Percentiles rank a stretch among this genome's conserved stretches.
phyloP scores from a whole-genome alignment of 441 rosid species.

The Croton laevigatus region DNA sequence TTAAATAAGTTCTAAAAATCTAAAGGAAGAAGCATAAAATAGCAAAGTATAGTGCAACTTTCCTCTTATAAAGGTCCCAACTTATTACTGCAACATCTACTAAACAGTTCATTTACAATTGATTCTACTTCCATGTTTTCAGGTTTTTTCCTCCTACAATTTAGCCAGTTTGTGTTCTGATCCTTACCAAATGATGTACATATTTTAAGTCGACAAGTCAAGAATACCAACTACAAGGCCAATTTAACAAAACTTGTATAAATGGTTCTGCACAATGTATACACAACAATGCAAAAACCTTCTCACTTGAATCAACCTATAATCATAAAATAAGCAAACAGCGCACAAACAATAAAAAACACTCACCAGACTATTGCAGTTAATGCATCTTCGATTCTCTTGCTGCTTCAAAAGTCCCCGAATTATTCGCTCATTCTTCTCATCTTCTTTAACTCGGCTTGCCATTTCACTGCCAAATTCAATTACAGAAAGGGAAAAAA shows the following conservation, averaged over 20 bases:
- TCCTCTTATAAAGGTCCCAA: not conserved
- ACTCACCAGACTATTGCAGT: conserved; percentile 88
- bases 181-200: not conserved
- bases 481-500: not conserved
- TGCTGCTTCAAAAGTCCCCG: conserved; percentile 83
- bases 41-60: not conserved
- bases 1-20: not conserved
- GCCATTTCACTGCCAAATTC: conserved; percentile 52
- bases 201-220: not conserved
- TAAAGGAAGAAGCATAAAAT: not conserved
- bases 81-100: not conserved
- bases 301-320: not conserved
- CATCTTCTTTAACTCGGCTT: conserved; percentile 77
- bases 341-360: not conserved
- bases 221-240: not conserved
- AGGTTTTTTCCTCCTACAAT: not conserved
- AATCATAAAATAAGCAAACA: no score
- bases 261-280: not conserved
- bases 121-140: not conserved
- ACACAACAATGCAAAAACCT: conserved; percentile 1
- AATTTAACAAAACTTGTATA: not conserved
- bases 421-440: conserved; percentile 79
- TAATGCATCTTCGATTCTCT: conserved; percentile 85
- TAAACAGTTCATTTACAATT: not conserved
- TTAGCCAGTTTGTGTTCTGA: not conserved